A percentile compares a stretch with the other conserved stretches of the same genome.
Evolutionary conservation across 768 basidiomycete species (phyloP).

Genomic region (Strobilomyces echinocephalus): DNA sequence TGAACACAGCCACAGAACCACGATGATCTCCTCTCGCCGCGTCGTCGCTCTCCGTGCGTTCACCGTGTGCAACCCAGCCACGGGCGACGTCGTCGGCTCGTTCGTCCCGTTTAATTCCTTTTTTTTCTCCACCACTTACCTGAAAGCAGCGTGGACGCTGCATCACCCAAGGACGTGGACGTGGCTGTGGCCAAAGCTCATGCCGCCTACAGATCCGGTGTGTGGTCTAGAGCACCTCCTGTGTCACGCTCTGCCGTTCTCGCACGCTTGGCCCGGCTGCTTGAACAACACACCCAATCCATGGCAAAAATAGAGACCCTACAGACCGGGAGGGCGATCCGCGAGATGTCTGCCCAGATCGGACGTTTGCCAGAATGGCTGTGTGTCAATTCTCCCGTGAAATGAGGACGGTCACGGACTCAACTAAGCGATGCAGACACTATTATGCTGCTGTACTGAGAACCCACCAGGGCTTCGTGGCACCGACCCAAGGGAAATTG

Average conservation of each 20-base stretch:
- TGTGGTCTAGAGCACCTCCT: conserved; percentile 64
- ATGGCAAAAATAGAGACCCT: conserved; percentile 63
- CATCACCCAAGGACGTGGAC: conserved; percentile 49
- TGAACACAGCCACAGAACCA: conserved; percentile 17
- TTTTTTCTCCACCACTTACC: conserved; percentile 3
- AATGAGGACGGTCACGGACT: background rate
- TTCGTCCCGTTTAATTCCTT: conserved; percentile 40
- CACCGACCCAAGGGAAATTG: conserved; percentile 75
- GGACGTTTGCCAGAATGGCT: conserved; percentile 81
- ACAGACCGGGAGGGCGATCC: conserved; percentile 77
- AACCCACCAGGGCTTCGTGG: conserved; percentile 62
- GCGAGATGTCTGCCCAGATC: conserved; percentile 81
- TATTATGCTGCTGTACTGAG: conserved; percentile 74
- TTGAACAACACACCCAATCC: conserved; percentile 54
- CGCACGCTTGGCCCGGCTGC: conserved; percentile 54
- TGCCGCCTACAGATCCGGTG: conserved; percentile 54
- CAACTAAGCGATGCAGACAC: conserved; percentile 40
- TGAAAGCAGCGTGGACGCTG: conserved; percentile 45
- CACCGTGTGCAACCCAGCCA: conserved; percentile 63
- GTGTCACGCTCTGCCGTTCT: conserved; percentile 61
- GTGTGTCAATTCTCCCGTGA: conserved; percentile 38
- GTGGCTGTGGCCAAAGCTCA: conserved; percentile 53
- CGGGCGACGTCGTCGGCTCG: conserved; percentile 54
- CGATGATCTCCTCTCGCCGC: conserved; percentile 2
- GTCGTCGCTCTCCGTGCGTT: conserved; percentile 36